Base-by-base conservation (phyloP, 2,329 filamentous ascomycete genomes). In the Blastomyces parvus region DNA sequence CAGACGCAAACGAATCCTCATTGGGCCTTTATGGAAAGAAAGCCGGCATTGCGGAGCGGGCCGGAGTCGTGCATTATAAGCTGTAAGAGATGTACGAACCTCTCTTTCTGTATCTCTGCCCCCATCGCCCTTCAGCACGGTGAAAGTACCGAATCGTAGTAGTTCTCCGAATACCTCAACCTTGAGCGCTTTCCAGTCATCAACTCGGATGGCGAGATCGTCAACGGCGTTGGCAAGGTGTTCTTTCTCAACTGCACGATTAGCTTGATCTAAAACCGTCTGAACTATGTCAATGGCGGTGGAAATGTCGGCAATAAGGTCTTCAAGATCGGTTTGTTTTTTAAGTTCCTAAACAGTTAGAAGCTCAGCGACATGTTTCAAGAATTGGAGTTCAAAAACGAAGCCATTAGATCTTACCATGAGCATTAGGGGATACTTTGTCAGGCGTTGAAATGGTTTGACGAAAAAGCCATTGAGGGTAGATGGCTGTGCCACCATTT, bases 151-250 rank as follows among this genome's bases (percentile, higher is more conserved):
- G 69, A 95, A 90, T 30, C 96, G 81, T 40, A 99, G 81, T 25
- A 99, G 80, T 62, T 91, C 88, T 50, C 94, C 94, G 70, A 99
- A 97, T n/a, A 88, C 86, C 66, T 95, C 89, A 36, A 97, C 87
- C 64, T 88, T 86, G 73, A 97, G 90, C 61, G 88, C 90, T 76
- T 97, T 97, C 94, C 94, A 99, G 74, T 99, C 94, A 71, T 97
- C 94, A 0, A 99, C 93, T 60, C 94, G 83, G 62, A 78, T 79
- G 64, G 88, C 86, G 33, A 99, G 82, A 64, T 97, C 94, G 65
- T 89, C 86, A 11, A 96, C 80, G 6, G 92, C 91, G 71, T 94
- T 89, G 59, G 88, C 84, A 61, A 95, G 82, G 60, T 97, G 84
- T 72, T 96, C 91, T 59, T 89, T 88, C 72, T 95, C 89, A 55